phyloP scores from a whole-genome alignment of 176 grass and related monocot genomes.

The Zoysia japonica region DNA sequence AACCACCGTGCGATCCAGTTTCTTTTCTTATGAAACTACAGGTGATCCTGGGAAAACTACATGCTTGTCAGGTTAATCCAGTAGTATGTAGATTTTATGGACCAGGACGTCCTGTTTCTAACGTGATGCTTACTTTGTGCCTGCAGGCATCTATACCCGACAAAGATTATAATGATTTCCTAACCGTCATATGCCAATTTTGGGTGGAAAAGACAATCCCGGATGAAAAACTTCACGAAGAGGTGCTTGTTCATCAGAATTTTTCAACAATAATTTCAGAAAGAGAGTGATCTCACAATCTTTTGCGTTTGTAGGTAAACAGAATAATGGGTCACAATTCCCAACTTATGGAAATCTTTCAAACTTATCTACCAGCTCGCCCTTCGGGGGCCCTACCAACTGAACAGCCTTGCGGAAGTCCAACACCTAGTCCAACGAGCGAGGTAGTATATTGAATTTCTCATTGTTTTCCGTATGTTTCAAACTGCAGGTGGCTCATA shows the following conservation, averaged over 20 bases:
- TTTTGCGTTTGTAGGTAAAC: constrained; percentile 19
- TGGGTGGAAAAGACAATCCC: neutral
- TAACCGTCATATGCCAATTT: neutral
- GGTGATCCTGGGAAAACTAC: constrained; percentile 12
- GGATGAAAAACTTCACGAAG: neutral
- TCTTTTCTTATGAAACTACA: constrained; percentile 6
- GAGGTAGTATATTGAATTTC: constrained; percentile 10
- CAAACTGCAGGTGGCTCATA: neutral
- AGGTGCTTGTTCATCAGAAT: constrained; percentile 21
- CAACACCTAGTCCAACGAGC: neutral
- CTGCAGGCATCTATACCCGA: constrained; percentile 25
- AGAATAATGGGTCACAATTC: neutral
- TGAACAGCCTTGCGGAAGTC: constrained; percentile 27
- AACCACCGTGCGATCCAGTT: neutral
- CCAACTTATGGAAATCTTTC: constrained; percentile 31
- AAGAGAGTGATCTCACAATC: neutral
- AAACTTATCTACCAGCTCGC: constrained; percentile 5
- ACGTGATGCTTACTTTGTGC: constrained; percentile 12
- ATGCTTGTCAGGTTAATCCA: neutral
- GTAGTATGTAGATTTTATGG: neutral
- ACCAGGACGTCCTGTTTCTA: neutral
- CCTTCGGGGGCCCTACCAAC: neutral
- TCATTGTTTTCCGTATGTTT: neutral
- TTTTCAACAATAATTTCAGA: neutral
- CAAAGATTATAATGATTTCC: neutral